These are phyloP conservation scores for Atkinsonella texensis DNA, from an alignment of 2,329 filamentous ascomycete species.

Conservation along the genomic window DNA sequence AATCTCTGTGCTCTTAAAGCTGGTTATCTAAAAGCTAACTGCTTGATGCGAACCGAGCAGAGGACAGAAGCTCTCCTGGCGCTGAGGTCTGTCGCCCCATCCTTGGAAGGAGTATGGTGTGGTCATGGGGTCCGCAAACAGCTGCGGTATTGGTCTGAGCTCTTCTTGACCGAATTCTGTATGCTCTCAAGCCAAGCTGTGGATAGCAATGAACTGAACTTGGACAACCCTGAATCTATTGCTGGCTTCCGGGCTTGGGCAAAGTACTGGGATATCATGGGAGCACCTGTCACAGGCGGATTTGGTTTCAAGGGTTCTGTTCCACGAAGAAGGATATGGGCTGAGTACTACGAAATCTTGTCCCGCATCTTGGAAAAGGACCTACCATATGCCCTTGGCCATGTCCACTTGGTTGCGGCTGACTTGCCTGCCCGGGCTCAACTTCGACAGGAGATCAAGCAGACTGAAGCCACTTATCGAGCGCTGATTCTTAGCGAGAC, in stretches of 20 bases:
- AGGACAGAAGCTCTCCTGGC: constrained; percentile 49
- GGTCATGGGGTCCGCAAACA: constrained; percentile 47
- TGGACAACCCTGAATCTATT: constrained; percentile 41
- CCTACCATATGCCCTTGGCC: constrained; percentile 44
- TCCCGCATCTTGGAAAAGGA: constrained; percentile 62
- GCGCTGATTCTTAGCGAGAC: constrained; percentile 65
- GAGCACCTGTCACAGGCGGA: constrained; percentile 37
- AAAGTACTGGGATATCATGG: constrained; percentile 50
- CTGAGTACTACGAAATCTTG: constrained; percentile 69
- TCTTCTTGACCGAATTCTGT: constrained; percentile 63
- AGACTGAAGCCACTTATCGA: constrained; percentile 71
- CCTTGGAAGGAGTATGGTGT: constrained; percentile 42
- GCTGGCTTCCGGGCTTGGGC: constrained; percentile 56
- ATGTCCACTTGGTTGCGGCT: constrained; percentile 26
- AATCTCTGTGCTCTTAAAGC: constrained; percentile 71
- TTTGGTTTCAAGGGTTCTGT: constrained; percentile 47
- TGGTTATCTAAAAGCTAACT: constrained; percentile 63
- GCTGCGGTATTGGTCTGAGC: constrained; percentile 66
- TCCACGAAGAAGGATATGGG: constrained; percentile 62
- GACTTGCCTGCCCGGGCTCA: constrained; percentile 47
- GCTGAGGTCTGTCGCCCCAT: constrained; percentile 54
- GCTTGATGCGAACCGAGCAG: constrained; percentile 36
- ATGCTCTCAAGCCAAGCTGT: constrained; percentile 52
- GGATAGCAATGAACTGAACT: constrained; percentile 35
- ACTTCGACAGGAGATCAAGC: constrained; percentile 65